Evolutionary conservation across 345 rosid species (phyloP), one percentile per base, ranked within the genome.

Genomic region (Rhodamnia argentea): DNA sequence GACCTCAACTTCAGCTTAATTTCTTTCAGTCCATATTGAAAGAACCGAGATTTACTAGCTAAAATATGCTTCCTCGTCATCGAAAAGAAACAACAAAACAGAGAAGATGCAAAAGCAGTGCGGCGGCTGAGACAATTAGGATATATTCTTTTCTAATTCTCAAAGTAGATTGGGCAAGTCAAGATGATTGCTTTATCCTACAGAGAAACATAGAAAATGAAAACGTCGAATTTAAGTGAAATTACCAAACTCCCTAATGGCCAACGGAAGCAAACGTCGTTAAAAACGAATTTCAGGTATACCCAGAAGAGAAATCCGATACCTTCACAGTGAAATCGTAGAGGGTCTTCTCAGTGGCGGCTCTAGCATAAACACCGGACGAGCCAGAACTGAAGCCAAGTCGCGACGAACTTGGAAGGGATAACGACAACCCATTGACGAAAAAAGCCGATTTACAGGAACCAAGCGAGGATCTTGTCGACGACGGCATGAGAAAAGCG

Each of bases 281-380:
- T 22, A 57, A 51, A 32, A 5, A 57, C 44, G 6, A 57, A 12
- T 54, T 13, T 24, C 7, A 84, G 27, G 11, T 4, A 57, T 4
- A 84, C 12, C 75, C 47, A 42, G 47, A 50, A 42, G 52, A 24
- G 50, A 44, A 83, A 32, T 32, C 24, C 44, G 40, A 24, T 86
- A 95, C 99, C 95, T 95, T 96, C 26, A 94, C 98, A 52, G 96
- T 92, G 92, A 88, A 96, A 54, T 95, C 96, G 81, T 95, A 88
- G 52, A 96, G 84, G 59, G 92, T 89, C 90, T 94, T 95, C 89
- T 92, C 98, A 1, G 97, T 89, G 57, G 98, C 93, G 29, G 99
- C 95, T 90, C 93, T 90, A 8, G 98, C 96, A 83, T 82, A 85
- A 84, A 96, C 92, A 54, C 86, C 91, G 40, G 90, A 92, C 59